Evolutionary conservation across 2,329 filamentous ascomycete species (phyloP).

Genomic region (Colletotrichum eremochloae): DNA sequence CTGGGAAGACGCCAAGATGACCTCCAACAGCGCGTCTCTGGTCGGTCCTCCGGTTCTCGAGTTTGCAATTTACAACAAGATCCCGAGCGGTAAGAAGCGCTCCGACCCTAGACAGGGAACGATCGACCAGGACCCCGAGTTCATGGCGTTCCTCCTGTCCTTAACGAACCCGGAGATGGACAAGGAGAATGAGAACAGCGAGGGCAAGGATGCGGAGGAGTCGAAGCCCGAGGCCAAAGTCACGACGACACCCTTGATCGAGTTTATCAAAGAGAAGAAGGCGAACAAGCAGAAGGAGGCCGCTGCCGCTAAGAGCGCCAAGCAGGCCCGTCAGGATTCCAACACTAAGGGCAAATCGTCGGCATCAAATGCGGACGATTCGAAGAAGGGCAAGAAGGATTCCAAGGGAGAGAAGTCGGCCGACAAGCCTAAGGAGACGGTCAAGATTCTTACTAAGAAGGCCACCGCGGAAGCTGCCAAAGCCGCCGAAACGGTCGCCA

Average conservation of each 20-base stretch:
- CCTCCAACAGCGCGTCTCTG: slow-evolving; percentile 77
- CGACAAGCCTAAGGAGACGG: slow-evolving; percentile 68
- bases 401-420: slow-evolving; percentile 65
- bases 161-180: slow-evolving; percentile 77
- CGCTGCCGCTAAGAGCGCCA: slow-evolving; percentile 66
- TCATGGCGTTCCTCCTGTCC: slow-evolving; percentile 90
- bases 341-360: slow-evolving; percentile 61
- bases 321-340: slow-evolving; percentile 69
- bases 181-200: slow-evolving; percentile 61
- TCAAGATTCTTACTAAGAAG: slow-evolving; percentile 75
- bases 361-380: slow-evolving; percentile 57
- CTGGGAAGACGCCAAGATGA: slow-evolving; percentile 87
- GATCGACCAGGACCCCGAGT: slow-evolving; percentile 96
- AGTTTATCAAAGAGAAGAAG: slow-evolving; percentile 93
- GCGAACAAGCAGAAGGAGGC: slow-evolving; percentile 76
- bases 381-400: slow-evolving; percentile 71
- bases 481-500: slow-evolving; percentile 58
- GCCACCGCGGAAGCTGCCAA: slow-evolving; percentile 64
- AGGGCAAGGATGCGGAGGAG: slow-evolving; percentile 62
- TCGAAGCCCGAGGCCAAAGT: slow-evolving; percentile 70
- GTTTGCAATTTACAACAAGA: slow-evolving; percentile 85
- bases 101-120: slow-evolving; percentile 90
- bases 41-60: slow-evolving; percentile 85
- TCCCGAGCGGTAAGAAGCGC: slow-evolving; percentile 80
- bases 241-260: slow-evolving; percentile 88